Evolutionary conservation across 306 rosid genomes (phyloP).

Genomic region (Castanospermum australe): DNA sequence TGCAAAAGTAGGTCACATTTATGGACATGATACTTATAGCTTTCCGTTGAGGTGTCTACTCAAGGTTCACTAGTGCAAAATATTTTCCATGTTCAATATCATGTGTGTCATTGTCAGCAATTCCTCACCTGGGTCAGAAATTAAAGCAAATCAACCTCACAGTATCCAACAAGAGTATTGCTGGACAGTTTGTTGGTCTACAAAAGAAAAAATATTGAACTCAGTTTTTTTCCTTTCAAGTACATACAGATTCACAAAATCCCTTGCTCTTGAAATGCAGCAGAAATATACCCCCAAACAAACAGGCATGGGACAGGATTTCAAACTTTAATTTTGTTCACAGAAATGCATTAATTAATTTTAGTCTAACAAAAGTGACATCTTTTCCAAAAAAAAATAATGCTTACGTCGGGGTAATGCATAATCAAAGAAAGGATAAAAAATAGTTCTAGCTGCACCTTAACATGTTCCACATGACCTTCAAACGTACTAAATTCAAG

Average conservation of each 20-base stretch:
- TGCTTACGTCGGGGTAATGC: constrained; percentile 7
- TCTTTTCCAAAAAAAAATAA: too few relatives aligned
- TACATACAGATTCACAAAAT: neutral
- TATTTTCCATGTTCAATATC: neutral
- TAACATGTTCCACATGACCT: neutral
- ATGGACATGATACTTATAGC: neutral
- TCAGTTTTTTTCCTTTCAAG: constrained; percentile 5
- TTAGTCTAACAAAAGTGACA: constrained; percentile 2
- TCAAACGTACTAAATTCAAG: neutral
- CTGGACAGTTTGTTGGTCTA: constrained; percentile 85
- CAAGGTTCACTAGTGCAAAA: neutral
- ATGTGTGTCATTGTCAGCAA: neutral
- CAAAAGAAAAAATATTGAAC: constrained; percentile 32
- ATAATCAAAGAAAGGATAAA: constrained; percentile 14
- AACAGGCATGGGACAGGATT: neutral
- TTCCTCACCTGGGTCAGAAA: constrained; percentile 68
- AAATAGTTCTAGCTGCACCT: neutral
- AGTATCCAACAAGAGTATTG: constrained; percentile 81
- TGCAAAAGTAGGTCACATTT: neutral
- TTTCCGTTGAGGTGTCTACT: neutral
- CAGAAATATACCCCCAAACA: neutral
- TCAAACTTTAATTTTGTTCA: neutral
- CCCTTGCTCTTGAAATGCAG: constrained; percentile 3
- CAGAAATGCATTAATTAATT: neutral
- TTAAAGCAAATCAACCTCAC: constrained; percentile 89